A percentile compares a stretch with the other conserved stretches of the same genome.
Evolutionary conservation across 179 eudicot species (phyloP).

Genomic region (Silene noctiflora): DNA sequence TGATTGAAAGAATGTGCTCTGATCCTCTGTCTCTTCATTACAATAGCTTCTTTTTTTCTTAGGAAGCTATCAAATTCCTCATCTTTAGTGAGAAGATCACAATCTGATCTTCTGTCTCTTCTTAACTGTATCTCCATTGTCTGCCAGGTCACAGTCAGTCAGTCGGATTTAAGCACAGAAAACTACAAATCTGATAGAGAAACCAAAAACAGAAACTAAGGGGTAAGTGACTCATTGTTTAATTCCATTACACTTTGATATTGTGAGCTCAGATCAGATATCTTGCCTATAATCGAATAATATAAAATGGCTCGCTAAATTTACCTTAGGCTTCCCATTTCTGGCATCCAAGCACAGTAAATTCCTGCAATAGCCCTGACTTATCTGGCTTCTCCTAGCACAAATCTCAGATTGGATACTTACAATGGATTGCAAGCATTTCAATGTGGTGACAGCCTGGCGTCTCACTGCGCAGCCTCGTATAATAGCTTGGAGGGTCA

Average conservation of each 20-base stretch:
- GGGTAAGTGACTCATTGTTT: not conserved
- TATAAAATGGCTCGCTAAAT: not conserved
- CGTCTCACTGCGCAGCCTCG: slow-evolving; percentile 69
- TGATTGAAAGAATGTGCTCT: slow-evolving; percentile 51
- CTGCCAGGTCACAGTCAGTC: slow-evolving; percentile 10
- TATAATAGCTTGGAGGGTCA: slow-evolving; percentile 74
- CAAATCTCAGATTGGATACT: slow-evolving; percentile 65
- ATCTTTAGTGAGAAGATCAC: slow-evolving; percentile 45
- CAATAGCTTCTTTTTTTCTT: slow-evolving; percentile 50
- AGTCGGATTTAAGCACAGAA: not conserved
- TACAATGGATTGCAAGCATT: slow-evolving; percentile 66
- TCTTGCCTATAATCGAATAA: not conserved
- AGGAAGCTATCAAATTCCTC: slow-evolving; percentile 39
- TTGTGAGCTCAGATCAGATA: not conserved
- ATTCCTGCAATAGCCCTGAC: slow-evolving; percentile 21
- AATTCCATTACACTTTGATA: not conserved
- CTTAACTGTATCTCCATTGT: slow-evolving; percentile 43
- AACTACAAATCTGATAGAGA: not conserved
- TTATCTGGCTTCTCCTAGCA: slow-evolving; percentile 51
- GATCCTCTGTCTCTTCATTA: slow-evolving; percentile 42
- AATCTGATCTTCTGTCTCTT: slow-evolving; percentile 58
- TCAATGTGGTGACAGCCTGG: slow-evolving; percentile 67
- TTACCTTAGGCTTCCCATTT: slow-evolving; percentile 42
- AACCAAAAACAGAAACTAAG: not conserved
- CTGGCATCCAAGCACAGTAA: slow-evolving; percentile 23